Percentiles rank a stretch among this genome's conserved stretches.
Conservation (phyloP, 2,329 filamentous ascomycete species). For the Neonectria magnoliae region DNA sequence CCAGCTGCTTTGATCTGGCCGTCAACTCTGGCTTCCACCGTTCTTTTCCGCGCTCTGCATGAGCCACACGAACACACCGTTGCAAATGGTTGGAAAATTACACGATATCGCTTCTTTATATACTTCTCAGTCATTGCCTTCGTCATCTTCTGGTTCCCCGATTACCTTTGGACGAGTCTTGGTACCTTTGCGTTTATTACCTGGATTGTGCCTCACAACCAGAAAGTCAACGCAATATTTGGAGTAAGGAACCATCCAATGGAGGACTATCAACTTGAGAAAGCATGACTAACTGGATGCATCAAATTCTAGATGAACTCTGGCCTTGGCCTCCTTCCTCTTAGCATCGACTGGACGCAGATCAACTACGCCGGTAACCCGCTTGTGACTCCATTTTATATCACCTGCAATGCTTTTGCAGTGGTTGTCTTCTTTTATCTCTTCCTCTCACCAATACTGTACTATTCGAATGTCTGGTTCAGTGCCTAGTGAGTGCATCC, state of each 20-base stretch:
- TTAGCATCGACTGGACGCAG: constrained; percentile 22
- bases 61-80: constrained; percentile 9
- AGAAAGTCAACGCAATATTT: constrained; percentile 21
- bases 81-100: constrained; percentile 13
- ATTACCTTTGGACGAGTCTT: constrained; percentile 21
- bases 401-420: constrained; percentile 21
- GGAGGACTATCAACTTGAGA: fast-evolving
- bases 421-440: constrained; percentile 19
- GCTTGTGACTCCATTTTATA: constrained; percentile 16
- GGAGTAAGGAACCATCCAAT: background rate
- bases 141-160: constrained; percentile 23
- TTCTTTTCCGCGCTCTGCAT: constrained; percentile 20
- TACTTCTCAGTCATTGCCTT: constrained; percentile 16
- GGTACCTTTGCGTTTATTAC: constrained; percentile 20
- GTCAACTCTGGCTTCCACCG: constrained; percentile 16
- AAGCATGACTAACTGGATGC: background rate
- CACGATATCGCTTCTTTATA: constrained; percentile 14
- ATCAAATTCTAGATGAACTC: constrained; percentile 16
- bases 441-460: constrained; percentile 17
- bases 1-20: constrained; percentile 21
- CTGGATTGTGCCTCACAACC: constrained; percentile 23
- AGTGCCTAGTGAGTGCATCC: constrained; percentile 20
- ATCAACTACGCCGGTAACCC: constrained; percentile 20
- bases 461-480: constrained; percentile 23
- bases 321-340: constrained; percentile 11